phyloP scores from a whole-genome alignment of 495 filamentous ascomycete species.

The Neurospora tetrasperma region DNA sequence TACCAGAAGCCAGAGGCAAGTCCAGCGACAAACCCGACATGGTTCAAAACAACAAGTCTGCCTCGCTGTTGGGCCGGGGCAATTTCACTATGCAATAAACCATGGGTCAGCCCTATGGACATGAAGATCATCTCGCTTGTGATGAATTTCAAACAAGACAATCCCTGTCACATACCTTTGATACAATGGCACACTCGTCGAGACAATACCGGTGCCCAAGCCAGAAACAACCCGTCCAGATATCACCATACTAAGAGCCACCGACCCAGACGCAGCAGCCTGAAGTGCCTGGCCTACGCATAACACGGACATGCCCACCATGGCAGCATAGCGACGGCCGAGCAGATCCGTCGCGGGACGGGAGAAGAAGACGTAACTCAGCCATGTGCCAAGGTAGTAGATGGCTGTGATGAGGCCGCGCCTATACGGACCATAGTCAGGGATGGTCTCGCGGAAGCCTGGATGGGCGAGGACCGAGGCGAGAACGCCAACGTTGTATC shows the following conservation, averaged over 20 bases:
- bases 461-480: conserved; percentile 45
- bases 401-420: conserved; percentile 45
- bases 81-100: conserved; percentile 32
- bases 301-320: conserved; percentile 33
- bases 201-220: conserved; percentile 41
- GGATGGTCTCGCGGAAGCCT: conserved; percentile 37
- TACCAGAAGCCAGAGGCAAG: conserved; percentile 45
- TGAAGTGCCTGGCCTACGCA: conserved; percentile 39
- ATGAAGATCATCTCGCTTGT: neutral
- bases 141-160: neutral
- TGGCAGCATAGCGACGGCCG: conserved; percentile 41
- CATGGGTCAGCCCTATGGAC: neutral
- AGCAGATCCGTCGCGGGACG: conserved; percentile 36
- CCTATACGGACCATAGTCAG: conserved; percentile 29
- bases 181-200: conserved; percentile 46
- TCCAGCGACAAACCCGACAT: conserved; percentile 45
- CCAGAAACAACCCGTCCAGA: conserved; percentile 42
- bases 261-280: conserved; percentile 27
- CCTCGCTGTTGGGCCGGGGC: conserved; percentile 42
- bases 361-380: conserved; percentile 44
- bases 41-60: conserved; percentile 46
- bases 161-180: conserved; percentile 30
- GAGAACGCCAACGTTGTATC: conserved; percentile 49
- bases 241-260: conserved; percentile 42
- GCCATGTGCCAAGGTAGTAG: conserved; percentile 48